phyloP scores from a whole-genome alignment of 345 rosid genomes.

The Eucalyptus camaldulensis region DNA sequence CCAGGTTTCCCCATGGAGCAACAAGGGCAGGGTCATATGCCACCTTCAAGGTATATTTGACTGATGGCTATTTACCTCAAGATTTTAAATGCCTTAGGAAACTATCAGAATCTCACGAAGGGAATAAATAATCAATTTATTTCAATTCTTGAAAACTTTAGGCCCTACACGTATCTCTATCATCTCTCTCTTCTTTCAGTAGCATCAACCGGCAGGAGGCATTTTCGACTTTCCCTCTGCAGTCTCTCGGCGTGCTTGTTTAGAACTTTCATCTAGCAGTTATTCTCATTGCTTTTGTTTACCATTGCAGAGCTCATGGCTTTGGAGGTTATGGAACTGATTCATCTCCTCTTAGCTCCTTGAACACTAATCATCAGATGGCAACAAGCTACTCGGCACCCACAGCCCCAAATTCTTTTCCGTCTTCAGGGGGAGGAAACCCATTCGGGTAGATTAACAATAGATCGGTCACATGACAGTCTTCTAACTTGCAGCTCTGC shows the following conservation, averaged over 20 bases:
- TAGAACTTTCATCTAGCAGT: not conserved
- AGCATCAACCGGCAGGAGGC: not conserved
- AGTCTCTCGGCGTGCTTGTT: not conserved
- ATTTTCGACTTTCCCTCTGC: not conserved
- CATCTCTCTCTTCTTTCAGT: not conserved
- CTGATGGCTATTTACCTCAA: not conserved
- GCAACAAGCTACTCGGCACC: slow-evolving; percentile 9
- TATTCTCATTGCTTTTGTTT: not conserved
- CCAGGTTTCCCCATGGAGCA: slow-evolving; percentile 34
- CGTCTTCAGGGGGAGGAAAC: slow-evolving; percentile 32
- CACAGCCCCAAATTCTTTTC: slow-evolving; percentile 4
- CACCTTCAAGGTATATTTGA: not conserved
- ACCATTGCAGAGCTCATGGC: slow-evolving; percentile 23
- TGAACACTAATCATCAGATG: slow-evolving; percentile 8
- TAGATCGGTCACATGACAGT: not conserved
- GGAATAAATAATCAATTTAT: not conserved
- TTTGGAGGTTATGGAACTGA: slow-evolving; percentile 5
- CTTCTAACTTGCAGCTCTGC: not conserved
- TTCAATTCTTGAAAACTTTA: not conserved
- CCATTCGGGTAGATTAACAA: slow-evolving; percentile 26
- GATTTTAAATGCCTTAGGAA: not conserved
- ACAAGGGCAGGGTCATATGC: slow-evolving; percentile 31
- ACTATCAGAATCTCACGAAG: not conserved
- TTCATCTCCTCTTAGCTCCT: not conserved
- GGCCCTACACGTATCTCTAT: not conserved